Conservation (phyloP, 192 early-diverging fungal genomes). For the Glomus cerebriforme region DNA sequence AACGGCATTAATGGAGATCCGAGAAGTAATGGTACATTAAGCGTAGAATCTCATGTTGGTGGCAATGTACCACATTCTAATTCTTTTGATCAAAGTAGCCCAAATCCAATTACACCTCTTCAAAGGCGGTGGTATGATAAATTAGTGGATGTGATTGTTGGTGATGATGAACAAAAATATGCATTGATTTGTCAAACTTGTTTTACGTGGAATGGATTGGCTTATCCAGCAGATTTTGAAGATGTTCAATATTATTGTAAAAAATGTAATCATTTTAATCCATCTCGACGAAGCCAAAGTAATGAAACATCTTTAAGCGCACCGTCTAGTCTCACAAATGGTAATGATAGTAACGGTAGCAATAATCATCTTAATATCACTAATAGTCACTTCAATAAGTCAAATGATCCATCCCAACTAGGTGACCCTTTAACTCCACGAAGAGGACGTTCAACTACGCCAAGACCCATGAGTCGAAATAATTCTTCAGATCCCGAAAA, state of each 20-base stretch:
- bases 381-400: not conserved
- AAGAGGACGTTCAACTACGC: constrained; percentile 29
- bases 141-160: constrained; percentile 89
- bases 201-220: constrained; percentile 91
- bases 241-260: constrained; percentile 65
- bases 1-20: not conserved
- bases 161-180: constrained; percentile 90
- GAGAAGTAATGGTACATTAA: not conserved
- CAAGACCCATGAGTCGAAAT: constrained; percentile 13
- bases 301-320: not conserved
- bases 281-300: constrained; percentile 42
- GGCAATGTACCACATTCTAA: constrained; percentile 9
- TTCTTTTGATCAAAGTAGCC: not conserved
- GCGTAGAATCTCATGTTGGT: not conserved
- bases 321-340: not conserved
- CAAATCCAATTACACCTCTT: constrained; percentile 27
- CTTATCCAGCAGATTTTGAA: constrained; percentile 77
- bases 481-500: constrained; percentile 11
- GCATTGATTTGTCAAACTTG: constrained; percentile 92
- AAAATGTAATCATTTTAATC: constrained; percentile 60
- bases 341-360: constrained; percentile 5
- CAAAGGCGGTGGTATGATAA: constrained; percentile 82
- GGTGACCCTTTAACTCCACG: not conserved
- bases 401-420: not conserved
- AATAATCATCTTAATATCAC: not conserved